Conservation (phyloP, 2,329 filamentous ascomycete genomes). For the Ophiostoma triangulosporum region DNA sequence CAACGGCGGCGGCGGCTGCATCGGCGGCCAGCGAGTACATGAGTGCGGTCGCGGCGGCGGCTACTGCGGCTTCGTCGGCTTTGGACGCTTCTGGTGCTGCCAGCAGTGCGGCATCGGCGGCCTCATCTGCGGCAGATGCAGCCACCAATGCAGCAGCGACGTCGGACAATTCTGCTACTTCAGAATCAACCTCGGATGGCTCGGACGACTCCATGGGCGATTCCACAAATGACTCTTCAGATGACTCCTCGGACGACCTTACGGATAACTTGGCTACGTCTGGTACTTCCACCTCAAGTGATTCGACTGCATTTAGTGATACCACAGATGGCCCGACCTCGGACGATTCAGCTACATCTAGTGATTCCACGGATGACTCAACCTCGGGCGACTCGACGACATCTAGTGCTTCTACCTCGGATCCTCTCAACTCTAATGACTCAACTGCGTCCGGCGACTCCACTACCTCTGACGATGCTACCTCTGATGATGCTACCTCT, state of each 20-base stretch:
- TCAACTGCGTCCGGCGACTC: not conserved
- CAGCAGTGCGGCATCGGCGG: not conserved
- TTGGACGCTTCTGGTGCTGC: not conserved
- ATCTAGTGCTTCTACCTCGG: not conserved
- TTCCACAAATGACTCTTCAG: too few species aligned
- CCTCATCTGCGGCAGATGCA: not conserved
- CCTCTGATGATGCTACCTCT: not conserved
- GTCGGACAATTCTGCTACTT: not conserved
- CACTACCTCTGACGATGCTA: not conserved
- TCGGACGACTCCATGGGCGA: too few species aligned
- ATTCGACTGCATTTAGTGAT: not conserved
- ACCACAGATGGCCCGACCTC: not conserved
- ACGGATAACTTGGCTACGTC: not conserved
- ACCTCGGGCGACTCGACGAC: not conserved
- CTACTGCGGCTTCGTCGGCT: not conserved
- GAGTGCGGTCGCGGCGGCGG: not conserved
- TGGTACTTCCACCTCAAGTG: not conserved
- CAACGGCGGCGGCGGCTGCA: constrained; percentile 1
- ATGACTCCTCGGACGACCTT: too few species aligned
- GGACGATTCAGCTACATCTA: not conserved
- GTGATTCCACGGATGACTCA: not conserved
- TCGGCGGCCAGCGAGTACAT: not conserved
- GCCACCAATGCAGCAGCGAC: not conserved
- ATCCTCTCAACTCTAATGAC: not conserved
- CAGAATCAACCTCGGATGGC: too few species aligned